Percentiles rank a stretch among this genome's conserved stretches.
Conservation (phyloP, 164 flowering plant species). For the Dillenia turbinata region DNA sequence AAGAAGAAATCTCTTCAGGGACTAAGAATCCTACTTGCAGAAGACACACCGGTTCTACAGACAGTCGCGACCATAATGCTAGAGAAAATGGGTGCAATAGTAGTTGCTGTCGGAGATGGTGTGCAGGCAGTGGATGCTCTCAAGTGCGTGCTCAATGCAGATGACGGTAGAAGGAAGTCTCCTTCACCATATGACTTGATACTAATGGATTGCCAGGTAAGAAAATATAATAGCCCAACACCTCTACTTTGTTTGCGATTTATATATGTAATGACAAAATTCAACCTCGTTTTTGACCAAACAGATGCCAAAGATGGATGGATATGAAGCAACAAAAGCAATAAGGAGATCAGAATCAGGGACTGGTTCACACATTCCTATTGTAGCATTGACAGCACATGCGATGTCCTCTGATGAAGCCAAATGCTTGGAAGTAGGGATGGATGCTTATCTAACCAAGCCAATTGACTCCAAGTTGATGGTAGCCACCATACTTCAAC, state of each 20-base stretch:
- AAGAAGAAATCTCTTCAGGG: constrained; percentile 64
- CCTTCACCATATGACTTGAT: constrained; percentile 62
- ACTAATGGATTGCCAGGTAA: constrained; percentile 97
- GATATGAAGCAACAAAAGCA: constrained; percentile 91
- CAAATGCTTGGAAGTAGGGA: constrained; percentile 94
- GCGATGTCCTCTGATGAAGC: constrained; percentile 99
- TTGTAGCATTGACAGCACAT: constrained; percentile 95
- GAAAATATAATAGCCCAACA: constrained; percentile 4
- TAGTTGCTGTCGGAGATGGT: constrained; percentile 83
- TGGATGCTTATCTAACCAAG: constrained; percentile 96
- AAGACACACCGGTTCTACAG: constrained; percentile 90
- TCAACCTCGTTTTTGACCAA: constrained; percentile 2
- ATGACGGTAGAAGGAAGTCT: constrained; percentile 23
- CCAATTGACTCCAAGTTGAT: constrained; percentile 85
- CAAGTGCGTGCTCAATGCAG: constrained; percentile 25
- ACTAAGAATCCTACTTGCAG: constrained; percentile 77
- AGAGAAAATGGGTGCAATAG: constrained; percentile 85
- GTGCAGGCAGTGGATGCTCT: constrained; percentile 87
- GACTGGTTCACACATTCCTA: constrained; percentile 66
- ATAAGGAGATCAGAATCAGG: constrained; percentile 72
- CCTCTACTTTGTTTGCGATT: too few relatives aligned
- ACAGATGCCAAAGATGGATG: constrained; percentile 99
- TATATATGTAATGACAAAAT: neutral
- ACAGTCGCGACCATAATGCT: constrained; percentile 94
- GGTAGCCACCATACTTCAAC: constrained; percentile 86